Evolutionary conservation across 768 basidiomycete species (phyloP).

Genomic region (Agaricus sinodeliciosus): DNA sequence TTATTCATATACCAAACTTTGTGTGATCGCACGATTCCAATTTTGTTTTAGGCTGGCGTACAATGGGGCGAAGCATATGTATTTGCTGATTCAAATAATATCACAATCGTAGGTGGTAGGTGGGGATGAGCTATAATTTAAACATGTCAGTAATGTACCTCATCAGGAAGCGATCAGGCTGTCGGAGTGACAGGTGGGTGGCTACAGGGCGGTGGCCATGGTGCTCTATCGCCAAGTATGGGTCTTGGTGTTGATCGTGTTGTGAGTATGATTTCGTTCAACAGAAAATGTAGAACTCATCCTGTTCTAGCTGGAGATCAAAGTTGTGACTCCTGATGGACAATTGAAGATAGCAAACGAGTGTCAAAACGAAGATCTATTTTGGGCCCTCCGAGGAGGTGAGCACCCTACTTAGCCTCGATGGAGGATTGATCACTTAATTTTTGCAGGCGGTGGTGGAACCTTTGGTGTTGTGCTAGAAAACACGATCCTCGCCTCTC

Average conservation of each 20-base stretch:
- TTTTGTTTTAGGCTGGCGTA: slow-evolving; percentile 31
- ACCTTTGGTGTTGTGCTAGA: slow-evolving; percentile 35
- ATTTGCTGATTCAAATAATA: slow-evolving; percentile 37
- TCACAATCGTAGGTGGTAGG: slow-evolving; percentile 38
- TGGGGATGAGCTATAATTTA: background rate
- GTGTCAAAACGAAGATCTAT: slow-evolving; percentile 36
- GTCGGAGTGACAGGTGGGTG: slow-evolving; percentile 38
- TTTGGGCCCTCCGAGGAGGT: slow-evolving; percentile 41
- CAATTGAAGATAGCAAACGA: slow-evolving; percentile 31
- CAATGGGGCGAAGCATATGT: slow-evolving; percentile 37
- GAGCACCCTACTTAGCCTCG: background rate
- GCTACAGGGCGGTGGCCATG: slow-evolving; percentile 41
- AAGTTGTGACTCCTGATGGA: slow-evolving; percentile 38
- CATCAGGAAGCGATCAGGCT: slow-evolving; percentile 24
- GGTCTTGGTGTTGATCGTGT: slow-evolving; percentile 41
- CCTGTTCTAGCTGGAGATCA: slow-evolving; percentile 17
- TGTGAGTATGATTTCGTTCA: slow-evolving; percentile 19
- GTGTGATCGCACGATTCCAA: background rate
- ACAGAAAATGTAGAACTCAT: background rate
- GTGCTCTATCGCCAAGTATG: slow-evolving; percentile 35
- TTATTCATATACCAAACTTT: background rate
- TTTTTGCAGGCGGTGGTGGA: slow-evolving; percentile 23
- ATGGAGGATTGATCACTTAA: background rate
- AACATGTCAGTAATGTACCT: background rate
- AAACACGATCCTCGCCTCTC: slow-evolving; percentile 30